These are phyloP conservation scores for Colletotrichum gigasporum DNA, from an alignment of 2,329 filamentous ascomycete species.

Conservation along the genomic window DNA sequence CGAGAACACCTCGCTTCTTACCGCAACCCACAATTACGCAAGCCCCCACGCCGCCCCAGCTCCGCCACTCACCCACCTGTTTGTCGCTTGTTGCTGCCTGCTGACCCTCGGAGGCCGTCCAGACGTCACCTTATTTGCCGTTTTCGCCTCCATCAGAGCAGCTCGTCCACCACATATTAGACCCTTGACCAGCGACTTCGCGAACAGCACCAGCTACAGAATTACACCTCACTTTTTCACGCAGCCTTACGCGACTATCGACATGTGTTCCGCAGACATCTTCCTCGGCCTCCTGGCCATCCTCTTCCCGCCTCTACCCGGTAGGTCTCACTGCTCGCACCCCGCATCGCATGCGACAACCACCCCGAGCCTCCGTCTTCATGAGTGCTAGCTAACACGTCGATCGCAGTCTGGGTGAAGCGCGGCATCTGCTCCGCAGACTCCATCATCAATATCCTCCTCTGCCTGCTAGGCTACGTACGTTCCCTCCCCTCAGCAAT, in stretches of 20 bases:
- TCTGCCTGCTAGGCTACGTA: constrained; percentile 79
- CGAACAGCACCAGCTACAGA: background rate
- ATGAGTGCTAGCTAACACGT: constrained; percentile 41
- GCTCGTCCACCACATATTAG: background rate
- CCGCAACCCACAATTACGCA: constrained; percentile 20
- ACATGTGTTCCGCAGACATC: constrained; percentile 69
- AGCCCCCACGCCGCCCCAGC: constrained; percentile 16
- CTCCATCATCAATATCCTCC: constrained; percentile 93
- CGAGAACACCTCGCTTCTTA: background rate
- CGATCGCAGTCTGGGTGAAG: constrained; percentile 88
- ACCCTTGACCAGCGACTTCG: too few relatives aligned
- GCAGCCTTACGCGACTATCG: background rate
- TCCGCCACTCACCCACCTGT: constrained; percentile 20
- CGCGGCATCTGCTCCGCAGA: constrained; percentile 91
- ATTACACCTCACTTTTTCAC: background rate
- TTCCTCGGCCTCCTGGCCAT: constrained; percentile 72
- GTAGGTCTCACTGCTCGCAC: constrained; percentile 56
- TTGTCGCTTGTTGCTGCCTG: constrained; percentile 19
- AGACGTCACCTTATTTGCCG: constrained; percentile 19
- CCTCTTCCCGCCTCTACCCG: constrained; percentile 72
- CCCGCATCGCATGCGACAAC: background rate
- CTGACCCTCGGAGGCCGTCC: background rate
- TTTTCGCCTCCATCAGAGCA: background rate
- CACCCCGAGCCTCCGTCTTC: background rate
- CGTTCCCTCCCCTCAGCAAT: constrained; percentile 35